These are phyloP conservation scores for Penstemon newberryi DNA, from an alignment of 257 asterid genomes.

Conservation along the genomic window DNA sequence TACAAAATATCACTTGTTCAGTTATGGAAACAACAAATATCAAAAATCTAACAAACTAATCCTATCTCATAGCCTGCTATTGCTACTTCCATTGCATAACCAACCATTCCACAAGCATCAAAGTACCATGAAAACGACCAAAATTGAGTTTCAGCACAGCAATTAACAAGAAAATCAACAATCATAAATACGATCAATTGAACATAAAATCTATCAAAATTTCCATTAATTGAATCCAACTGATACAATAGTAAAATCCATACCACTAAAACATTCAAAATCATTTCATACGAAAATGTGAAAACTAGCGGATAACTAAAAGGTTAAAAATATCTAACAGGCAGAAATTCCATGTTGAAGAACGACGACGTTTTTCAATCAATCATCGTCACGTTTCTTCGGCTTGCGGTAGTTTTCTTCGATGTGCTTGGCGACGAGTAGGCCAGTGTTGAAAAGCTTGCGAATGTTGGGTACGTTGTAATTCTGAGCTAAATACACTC, in stretches of 20 bases:
- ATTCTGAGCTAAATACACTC: slow-evolving; percentile 80
- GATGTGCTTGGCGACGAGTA: slow-evolving; percentile 51
- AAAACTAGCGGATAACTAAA: neutral
- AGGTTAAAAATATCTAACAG: neutral
- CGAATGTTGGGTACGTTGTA: slow-evolving; percentile 70
- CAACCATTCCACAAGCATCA: neutral
- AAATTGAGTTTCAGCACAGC: neutral
- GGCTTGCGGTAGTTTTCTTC: slow-evolving; percentile 84
- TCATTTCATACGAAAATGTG: too few relatives aligned
- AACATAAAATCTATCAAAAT: neutral
- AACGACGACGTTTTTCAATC: slow-evolving; percentile 10
- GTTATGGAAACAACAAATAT: neutral
- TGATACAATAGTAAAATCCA: neutral
- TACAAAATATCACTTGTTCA: neutral
- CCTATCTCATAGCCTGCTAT: neutral
- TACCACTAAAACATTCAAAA: neutral
- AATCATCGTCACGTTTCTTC: slow-evolving; percentile 51
- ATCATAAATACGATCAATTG: neutral
- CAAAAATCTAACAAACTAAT: neutral
- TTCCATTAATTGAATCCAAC: slow-evolving; percentile 24
- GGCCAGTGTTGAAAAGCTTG: slow-evolving; percentile 57
- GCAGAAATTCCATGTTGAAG: neutral
- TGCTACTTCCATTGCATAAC: neutral
- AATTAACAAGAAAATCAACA: neutral
- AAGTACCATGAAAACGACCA: neutral